phyloP scores from a whole-genome alignment of 2,329 filamentous ascomycete species.

The Cladorrhinum sp. region DNA sequence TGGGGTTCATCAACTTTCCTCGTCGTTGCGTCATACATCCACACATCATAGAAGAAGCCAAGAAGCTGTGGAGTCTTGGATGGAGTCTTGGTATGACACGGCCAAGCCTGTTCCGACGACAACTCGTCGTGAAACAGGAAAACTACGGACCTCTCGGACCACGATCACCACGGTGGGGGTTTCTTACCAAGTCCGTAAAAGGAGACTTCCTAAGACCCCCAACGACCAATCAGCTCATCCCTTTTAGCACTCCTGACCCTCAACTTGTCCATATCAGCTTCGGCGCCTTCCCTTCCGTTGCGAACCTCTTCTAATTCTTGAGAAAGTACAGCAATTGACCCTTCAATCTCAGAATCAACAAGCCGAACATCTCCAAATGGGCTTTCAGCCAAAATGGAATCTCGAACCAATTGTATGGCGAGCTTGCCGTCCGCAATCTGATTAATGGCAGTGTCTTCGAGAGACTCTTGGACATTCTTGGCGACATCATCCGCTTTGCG shows the following conservation, averaged over 20 bases:
- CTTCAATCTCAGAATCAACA: slow-evolving; percentile 52
- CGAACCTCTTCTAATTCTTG: slow-evolving; percentile 44
- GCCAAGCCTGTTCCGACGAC: too few relatives aligned
- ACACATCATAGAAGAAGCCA: too few relatives aligned
- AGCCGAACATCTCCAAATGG: slow-evolving; percentile 47
- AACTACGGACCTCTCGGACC: too few relatives aligned
- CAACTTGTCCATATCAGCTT: slow-evolving; percentile 36
- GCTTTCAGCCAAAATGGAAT: slow-evolving; percentile 53
- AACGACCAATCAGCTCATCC: slow-evolving; percentile 48
- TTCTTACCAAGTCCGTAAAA: too few relatives aligned
- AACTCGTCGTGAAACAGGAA: too few relatives aligned
- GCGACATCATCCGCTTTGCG: slow-evolving; percentile 45
- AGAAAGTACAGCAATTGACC: slow-evolving; percentile 45
- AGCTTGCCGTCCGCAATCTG: slow-evolving; percentile 47
- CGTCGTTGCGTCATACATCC: too few relatives aligned
- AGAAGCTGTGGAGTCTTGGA: too few relatives aligned
- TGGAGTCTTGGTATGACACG: too few relatives aligned
- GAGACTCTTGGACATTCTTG: slow-evolving; percentile 46
- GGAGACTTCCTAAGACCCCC: slow-evolving; percentile 37
- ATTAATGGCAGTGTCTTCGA: slow-evolving; percentile 43
- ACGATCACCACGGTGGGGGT: too few relatives aligned
- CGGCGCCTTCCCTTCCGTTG: slow-evolving; percentile 38
- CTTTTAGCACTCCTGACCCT: slow-evolving; percentile 44
- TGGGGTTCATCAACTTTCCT: too few relatives aligned
- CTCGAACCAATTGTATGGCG: slow-evolving; percentile 48